Conservation (phyloP, 2,329 filamentous ascomycete species). For the Hypoxylon sp. region DNA sequence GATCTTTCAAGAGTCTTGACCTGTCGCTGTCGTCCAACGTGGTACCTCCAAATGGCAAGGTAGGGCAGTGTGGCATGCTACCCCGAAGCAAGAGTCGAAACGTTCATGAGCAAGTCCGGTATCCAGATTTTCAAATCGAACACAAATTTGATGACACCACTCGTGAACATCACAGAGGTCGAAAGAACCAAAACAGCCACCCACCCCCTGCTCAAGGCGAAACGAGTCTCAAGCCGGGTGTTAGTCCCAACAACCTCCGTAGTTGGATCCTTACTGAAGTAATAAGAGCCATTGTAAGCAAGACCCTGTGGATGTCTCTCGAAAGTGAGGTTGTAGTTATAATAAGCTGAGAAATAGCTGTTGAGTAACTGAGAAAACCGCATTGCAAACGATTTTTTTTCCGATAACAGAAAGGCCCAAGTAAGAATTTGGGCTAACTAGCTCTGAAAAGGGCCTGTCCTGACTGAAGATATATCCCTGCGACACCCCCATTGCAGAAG, state of each 20-base stretch:
- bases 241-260: background rate
- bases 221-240: conserved; percentile 6
- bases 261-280: background rate
- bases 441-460: background rate
- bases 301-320: conserved; percentile 1
- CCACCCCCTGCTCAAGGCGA: conserved; percentile 12
- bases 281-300: background rate
- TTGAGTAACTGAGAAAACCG: conserved; percentile 23
- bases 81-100: conserved; percentile 21
- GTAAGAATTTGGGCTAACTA: background rate
- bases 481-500: background rate
- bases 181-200: conserved; percentile 14
- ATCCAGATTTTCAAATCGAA: conserved; percentile 15
- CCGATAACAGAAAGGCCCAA: conserved; percentile 12
- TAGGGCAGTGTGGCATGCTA: conserved; percentile 4
- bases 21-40: conserved; percentile 19
- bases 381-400: conserved; percentile 10
- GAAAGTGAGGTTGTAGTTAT: conserved; percentile 20
- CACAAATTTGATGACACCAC: conserved; percentile 12
- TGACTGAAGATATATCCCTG: conserved; percentile 10
- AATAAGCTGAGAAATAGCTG: conserved; percentile 14
- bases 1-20: conserved; percentile 9
- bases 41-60: conserved; percentile 7
- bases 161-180: conserved; percentile 11
- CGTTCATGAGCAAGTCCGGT: conserved; percentile 29